Percentiles rank a stretch among this genome's conserved stretches.
Conservation (phyloP, 495 filamentous ascomycete genomes). For the Lentithecium fluviatile region DNA sequence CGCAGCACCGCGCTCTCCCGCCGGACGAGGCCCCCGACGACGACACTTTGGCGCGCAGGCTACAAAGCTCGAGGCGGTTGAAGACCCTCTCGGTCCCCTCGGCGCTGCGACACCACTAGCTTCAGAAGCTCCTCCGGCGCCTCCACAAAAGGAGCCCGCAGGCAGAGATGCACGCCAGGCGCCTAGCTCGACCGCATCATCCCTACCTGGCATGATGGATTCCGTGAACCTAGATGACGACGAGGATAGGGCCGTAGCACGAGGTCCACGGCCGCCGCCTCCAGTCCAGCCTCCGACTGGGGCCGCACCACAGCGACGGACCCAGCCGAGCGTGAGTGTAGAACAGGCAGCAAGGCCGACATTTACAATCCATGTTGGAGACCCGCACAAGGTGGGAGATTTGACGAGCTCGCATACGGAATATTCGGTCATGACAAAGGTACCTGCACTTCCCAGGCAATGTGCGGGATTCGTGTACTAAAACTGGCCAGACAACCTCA, state of each 20-base stretch:
- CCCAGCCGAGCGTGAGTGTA: conserved; percentile 78
- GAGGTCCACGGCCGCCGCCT: conserved; percentile 64
- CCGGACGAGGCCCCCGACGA: conserved; percentile 55
- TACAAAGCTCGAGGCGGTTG: conserved; percentile 81
- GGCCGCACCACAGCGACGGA: conserved; percentile 55
- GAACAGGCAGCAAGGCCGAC: conserved; percentile 87
- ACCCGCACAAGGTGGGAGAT: conserved; percentile 97
- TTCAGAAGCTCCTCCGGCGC: conserved; percentile 73
- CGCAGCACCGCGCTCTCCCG: conserved; percentile 34
- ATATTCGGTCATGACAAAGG: conserved; percentile 91
- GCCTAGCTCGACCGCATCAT: conserved; percentile 52
- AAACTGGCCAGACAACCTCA: conserved; percentile 69
- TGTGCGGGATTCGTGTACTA: neutral
- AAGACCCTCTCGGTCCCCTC: conserved; percentile 88
- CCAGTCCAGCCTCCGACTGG: conserved; percentile 61
- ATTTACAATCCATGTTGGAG: conserved; percentile 90
- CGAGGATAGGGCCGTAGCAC: conserved; percentile 48
- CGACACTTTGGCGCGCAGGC: conserved; percentile 75
- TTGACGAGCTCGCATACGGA: conserved; percentile 96
- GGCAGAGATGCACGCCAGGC: conserved; percentile 55
- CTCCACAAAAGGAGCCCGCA: conserved; percentile 77
- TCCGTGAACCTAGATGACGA: conserved; percentile 64
- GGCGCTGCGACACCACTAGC: conserved; percentile 64
- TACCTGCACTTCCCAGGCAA: conserved; percentile 43
- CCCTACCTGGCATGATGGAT: conserved; percentile 56